Evolutionary conservation across 2,329 filamentous ascomycete species (phyloP), one percentile per base, ranked within the genome.

Genomic region (Claviceps humidiphila): DNA sequence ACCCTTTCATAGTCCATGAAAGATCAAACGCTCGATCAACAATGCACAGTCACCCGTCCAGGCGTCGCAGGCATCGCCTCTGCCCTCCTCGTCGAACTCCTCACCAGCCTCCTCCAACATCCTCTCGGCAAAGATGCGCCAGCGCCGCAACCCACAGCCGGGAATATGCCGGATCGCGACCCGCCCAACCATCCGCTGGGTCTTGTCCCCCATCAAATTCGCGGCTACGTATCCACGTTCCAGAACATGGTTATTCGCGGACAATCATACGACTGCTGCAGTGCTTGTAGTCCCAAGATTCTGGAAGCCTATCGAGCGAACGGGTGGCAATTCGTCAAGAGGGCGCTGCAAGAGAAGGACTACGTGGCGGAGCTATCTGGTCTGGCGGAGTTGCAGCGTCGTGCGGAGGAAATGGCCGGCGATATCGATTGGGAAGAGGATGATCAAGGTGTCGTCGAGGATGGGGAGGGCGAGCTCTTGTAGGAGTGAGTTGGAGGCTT

Each of bases 31-130:
- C 81, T 98, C 11, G 93, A 98, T 65, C 93, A 98, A 66, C 93
- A 97, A 69, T 98, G 93, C 68, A 98, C 93, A 0, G 93, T 98
- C 20, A 98, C 93, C 2, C 82, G 93, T 9, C 93, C 93, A 0
- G 93, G 93, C 16, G 82, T 95, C 39, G 91, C 93, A 14, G 85
- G 89, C 9, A 93, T 96, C 53, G 93, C 93, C 7, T 96, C 93
- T 2, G 88, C 89, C 2, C 76, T 95, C 38, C 77, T 96, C 5
- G 91, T 97, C 47, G 93, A 98, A 67, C 76, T 97, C 5, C 77
- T 98, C 30, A 83, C 90, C 9, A 94, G 87, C 54, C 71, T 96
- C 39, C 73, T 96, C 9, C 93, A 98, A 64, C 91, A 95, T 63
- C 89, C 90, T 0, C 71, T 85, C 7, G 77, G 81, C n/a, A 73